These are phyloP conservation scores for Malus asiatica DNA, from an alignment of 306 rosid species.

Conservation along the genomic window DNA sequence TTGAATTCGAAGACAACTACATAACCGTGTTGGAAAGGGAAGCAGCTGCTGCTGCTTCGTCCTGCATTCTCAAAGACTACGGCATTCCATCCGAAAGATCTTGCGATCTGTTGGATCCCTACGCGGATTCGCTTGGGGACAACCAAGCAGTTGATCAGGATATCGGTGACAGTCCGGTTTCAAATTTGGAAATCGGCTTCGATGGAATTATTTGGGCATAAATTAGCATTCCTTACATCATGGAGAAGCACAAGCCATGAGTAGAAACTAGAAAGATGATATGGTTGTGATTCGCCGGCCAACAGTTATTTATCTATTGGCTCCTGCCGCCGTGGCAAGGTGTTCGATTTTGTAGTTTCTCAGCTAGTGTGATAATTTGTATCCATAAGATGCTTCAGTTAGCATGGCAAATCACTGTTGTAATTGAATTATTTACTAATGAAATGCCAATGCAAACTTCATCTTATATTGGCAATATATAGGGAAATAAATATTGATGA, in stretches of 20 bases:
- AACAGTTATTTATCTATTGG: not conserved
- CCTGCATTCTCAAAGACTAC: constrained; percentile 68
- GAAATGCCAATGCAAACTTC: not conserved
- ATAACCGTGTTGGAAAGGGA: constrained; percentile 74
- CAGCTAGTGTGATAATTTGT: too few species aligned
- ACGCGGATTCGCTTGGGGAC: constrained; percentile 40
- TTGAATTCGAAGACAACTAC: constrained; percentile 86
- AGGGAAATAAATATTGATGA: too few species aligned
- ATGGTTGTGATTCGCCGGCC: not conserved
- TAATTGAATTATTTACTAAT: not conserved
- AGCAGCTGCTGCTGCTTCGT: constrained; percentile 49
- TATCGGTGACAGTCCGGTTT: constrained; percentile 55
- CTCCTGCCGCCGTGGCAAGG: not conserved
- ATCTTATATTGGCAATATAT: too few species aligned
- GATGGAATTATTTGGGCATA: constrained; percentile 80
- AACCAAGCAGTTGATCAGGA: constrained; percentile 35
- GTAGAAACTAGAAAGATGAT: not conserved
- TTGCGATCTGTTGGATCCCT: constrained; percentile 68
- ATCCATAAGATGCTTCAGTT: not conserved
- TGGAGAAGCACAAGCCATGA: not conserved
- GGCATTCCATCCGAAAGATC: constrained; percentile 91
- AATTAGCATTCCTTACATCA: not conserved
- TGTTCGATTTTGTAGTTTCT: not conserved
- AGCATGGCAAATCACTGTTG: not conserved
- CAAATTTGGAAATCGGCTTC: constrained; percentile 63